Evolutionary conservation across 495 filamentous ascomycete genomes (phyloP), one percentile per base, ranked within the genome.

Genomic region (Lepidopterella palustris): DNA sequence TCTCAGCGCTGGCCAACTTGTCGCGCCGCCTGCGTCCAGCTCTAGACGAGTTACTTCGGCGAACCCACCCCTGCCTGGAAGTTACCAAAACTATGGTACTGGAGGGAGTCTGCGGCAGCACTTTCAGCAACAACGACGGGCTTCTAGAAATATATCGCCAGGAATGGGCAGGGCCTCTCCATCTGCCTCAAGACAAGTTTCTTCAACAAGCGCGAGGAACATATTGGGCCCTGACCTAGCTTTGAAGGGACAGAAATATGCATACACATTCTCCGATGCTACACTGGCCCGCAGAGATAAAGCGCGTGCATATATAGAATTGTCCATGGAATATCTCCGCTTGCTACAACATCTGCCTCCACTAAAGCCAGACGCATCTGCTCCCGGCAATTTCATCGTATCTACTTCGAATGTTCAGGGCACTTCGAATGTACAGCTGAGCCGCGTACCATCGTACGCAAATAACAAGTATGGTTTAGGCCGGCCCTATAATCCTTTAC

Each of bases 401-500:
- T 39, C 62, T 3, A 50, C 72, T 8, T 59, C 18, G 32, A 72
- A 62, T 53, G 55, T 62, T 5, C 70, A 69, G 1, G 72, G 72
- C 4, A 69, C 68, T 45, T 45, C 65, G 0, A 29, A 64, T 42
- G 64, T 62, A 4, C 39, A 74, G n/a, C 54, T 74, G 6, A 58
- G 53, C 10, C 64, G 71, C 4, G 40, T 58, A 6, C 57, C 60
- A 3, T 72, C 72, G 5, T 51, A 65, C 53, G 32, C 45, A 13
- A 55, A 60, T 27, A 60, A 63, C 10, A 62, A 61, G 26, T 62
- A 69, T 39, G 66, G 55, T 18, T 63, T 83, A 32, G 83, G 84
- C 25, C 82, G 91, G 50, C 64, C 69, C 1, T 96, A 96, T 65
- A 92, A 97, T 69, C 92, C 90, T 4, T 77, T 97, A 23, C 92